Conservation (phyloP, 768 basidiomycete species). For the Leccinum boreale region DNA sequence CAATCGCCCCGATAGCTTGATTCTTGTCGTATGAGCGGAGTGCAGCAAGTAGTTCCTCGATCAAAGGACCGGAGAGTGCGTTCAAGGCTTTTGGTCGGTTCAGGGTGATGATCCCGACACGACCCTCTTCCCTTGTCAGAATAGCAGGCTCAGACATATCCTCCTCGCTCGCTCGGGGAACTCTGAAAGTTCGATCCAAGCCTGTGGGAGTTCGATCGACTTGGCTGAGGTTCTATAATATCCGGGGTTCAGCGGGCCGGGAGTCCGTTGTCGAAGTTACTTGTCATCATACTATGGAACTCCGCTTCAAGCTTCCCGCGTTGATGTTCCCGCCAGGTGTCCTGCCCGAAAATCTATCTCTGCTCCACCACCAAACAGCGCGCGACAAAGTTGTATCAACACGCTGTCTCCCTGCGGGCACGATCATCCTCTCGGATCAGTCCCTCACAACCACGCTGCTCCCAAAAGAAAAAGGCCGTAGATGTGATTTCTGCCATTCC, state of each 20-base stretch:
- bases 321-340: slow-evolving; percentile 7
- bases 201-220: neutral
- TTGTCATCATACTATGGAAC: neutral
- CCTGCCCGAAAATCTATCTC: slow-evolving; percentile 13
- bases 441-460: slow-evolving; percentile 51
- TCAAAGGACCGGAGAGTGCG: slow-evolving; percentile 75
- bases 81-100: slow-evolving; percentile 87
- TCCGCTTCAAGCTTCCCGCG: neutral
- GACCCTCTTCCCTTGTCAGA: slow-evolving; percentile 18
- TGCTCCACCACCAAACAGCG: slow-evolving; percentile 47
- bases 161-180: neutral
- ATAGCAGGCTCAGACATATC: slow-evolving; percentile 25
- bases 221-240: neutral
- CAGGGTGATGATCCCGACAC: slow-evolving; percentile 60
- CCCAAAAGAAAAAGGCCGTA: slow-evolving; percentile 51
- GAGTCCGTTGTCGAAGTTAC: slow-evolving; percentile 1
- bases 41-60: slow-evolving; percentile 76
- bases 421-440: slow-evolving; percentile 42
- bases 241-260: neutral
- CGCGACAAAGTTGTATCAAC: slow-evolving; percentile 50
- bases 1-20: slow-evolving; percentile 71
- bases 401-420: slow-evolving; percentile 40
- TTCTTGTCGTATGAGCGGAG: slow-evolving; percentile 67
- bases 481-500: slow-evolving; percentile 67
- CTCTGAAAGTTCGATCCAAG: neutral